Percentiles rank a stretch among this genome's conserved stretches.
Evolutionary conservation across 2,329 filamentous ascomycete species (phyloP).

Genomic region (Colletotrichum musicola): DNA sequence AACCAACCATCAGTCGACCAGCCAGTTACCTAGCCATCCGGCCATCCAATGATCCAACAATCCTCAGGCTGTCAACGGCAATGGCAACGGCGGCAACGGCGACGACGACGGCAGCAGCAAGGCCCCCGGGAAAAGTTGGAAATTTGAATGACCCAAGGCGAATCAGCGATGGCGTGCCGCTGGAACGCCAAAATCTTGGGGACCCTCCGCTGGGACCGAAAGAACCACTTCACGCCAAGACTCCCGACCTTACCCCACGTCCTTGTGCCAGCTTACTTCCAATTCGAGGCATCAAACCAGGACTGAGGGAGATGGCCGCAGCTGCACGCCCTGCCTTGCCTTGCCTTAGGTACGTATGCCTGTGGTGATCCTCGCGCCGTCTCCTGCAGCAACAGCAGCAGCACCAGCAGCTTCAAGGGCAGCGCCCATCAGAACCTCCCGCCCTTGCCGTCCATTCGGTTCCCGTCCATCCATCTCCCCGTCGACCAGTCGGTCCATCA

Average conservation of each 20-base stretch:
- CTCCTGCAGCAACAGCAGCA: slow-evolving; percentile 24
- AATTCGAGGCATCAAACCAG: slow-evolving; percentile 35
- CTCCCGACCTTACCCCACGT: slow-evolving; percentile 39
- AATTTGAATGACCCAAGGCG: slow-evolving; percentile 30
- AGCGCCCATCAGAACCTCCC: too few species aligned
- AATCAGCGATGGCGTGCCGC: slow-evolving; percentile 37
- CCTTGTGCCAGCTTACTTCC: slow-evolving; percentile 37
- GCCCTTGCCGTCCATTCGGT: slow-evolving; percentile 12
- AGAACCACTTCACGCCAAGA: slow-evolving; percentile 31
- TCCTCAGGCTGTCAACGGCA: neutral
- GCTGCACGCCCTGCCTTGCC: slow-evolving; percentile 20
- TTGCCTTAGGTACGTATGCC: slow-evolving; percentile 19
- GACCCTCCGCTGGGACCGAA: slow-evolving; percentile 6
- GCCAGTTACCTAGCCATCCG: neutral
- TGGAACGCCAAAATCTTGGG: slow-evolving; percentile 34
- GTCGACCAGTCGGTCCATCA: slow-evolving; percentile 3
- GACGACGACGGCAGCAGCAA: neutral
- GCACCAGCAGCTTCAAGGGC: neutral
- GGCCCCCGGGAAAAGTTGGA: slow-evolving; percentile 2
- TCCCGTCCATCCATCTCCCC: slow-evolving; percentile 1
- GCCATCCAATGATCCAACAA: neutral
- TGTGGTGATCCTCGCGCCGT: slow-evolving; percentile 36
- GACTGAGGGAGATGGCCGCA: slow-evolving; percentile 26
- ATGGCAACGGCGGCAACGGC: neutral
- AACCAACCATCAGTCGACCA: too few species aligned